Conservation (phyloP, 2,329 filamentous ascomycete genomes). For the Diaporthe batatas region DNA sequence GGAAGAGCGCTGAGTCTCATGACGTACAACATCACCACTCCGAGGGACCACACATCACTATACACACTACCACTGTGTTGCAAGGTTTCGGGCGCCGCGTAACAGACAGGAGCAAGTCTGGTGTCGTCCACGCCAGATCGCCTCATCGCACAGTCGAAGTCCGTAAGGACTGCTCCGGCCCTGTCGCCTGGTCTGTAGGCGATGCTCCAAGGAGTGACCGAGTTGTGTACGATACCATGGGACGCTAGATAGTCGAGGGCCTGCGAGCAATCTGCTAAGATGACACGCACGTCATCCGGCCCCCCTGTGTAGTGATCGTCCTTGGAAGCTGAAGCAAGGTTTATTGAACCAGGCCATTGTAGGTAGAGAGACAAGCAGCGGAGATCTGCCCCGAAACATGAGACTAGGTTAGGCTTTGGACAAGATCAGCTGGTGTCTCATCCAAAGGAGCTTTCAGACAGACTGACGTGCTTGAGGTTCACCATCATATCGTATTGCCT, state of each 20-base stretch:
- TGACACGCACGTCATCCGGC: neutral
- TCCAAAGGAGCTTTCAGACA: neutral
- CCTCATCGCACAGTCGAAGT: neutral
- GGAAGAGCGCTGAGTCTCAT: neutral
- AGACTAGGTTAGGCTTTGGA: neutral
- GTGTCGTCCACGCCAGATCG: neutral
- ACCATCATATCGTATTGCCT: neutral
- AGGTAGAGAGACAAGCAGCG: neutral
- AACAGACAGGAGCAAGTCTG: neutral
- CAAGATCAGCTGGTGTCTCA: neutral
- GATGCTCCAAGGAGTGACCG: neutral
- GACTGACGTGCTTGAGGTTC: neutral
- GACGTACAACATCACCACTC: neutral
- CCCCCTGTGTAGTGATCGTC: neutral
- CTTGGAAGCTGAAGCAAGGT: neutral
- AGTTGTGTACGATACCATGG: slow-evolving; percentile 1
- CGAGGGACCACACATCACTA: neutral
- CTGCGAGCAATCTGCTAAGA: neutral
- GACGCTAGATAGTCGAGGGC: neutral
- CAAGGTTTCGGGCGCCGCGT: neutral
- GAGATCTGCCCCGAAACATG: slow-evolving; percentile 2
- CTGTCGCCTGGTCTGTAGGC: neutral
- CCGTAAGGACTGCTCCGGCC: neutral
- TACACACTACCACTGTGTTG: neutral
- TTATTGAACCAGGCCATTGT: neutral